Evolutionary conservation across 139 green algal species (phyloP).

Genomic region (Mesotaenium endlicherianum): DNA sequence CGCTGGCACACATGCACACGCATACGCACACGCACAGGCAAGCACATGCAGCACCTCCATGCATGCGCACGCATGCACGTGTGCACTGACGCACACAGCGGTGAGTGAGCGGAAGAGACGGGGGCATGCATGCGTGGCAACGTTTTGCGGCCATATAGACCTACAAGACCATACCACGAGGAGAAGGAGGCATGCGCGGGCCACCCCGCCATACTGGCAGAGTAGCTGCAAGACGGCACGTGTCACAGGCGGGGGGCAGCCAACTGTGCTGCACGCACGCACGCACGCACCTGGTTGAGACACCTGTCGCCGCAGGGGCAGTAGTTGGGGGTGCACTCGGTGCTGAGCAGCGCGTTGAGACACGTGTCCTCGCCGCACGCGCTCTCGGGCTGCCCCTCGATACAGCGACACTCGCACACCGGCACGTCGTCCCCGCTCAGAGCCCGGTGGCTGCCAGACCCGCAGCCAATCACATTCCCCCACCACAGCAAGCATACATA

Average conservation of each 20-base stretch:
- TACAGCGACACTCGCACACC: slow-evolving; percentile 71
- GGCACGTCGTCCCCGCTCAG: slow-evolving; percentile 29
- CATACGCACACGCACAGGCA: neutral
- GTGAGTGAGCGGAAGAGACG: too few relatives aligned
- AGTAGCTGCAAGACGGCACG: too few relatives aligned
- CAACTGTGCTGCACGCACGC: too few relatives aligned
- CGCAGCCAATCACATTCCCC: neutral
- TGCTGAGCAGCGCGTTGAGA: slow-evolving; percentile 90
- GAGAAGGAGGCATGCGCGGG: too few relatives aligned
- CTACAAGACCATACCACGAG: too few relatives aligned
- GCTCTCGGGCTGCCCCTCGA: neutral
- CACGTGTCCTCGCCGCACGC: slow-evolving; percentile 82
- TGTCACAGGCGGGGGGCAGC: too few relatives aligned
- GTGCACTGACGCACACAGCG: neutral
- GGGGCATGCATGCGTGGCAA: too few relatives aligned
- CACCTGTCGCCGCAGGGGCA: slow-evolving; percentile 86
- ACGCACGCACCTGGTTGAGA: slow-evolving; percentile 76
- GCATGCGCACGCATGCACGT: neutral
- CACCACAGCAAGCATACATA: neutral
- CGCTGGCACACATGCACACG: neutral
- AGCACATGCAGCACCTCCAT: neutral
- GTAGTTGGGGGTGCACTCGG: slow-evolving; percentile 86
- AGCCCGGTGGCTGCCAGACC: neutral
- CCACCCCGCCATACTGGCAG: too few relatives aligned
- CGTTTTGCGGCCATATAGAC: too few relatives aligned